Base-by-base conservation (phyloP, 2,329 filamentous ascomycete species). In the Scedosporium dehoogii region DNA sequence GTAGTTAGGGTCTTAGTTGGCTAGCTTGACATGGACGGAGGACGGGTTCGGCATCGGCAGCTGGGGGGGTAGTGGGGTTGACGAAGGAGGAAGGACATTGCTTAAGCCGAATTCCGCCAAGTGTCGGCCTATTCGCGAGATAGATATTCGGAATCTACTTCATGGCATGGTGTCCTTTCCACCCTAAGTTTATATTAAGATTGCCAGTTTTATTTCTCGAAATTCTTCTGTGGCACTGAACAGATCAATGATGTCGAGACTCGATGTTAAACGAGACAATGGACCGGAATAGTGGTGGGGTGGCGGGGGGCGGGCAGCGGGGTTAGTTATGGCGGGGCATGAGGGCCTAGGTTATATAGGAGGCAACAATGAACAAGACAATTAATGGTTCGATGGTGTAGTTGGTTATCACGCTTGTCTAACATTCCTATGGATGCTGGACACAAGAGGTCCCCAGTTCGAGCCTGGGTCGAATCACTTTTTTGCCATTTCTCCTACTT, bases 321-420 rank as follows among this genome's bases (percentile, higher is more conserved):
- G 33, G 10, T 38, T 38, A 14, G 33, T 38, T 14, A 12, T 4
- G 10, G 33, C 14, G 33, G 33, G 33, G 33, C 10, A 12, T 0
- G 10, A 38, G 33, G 2, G 10, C 2, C 16, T 18, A 23, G 9
- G 51, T 23, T 27, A 55, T 55, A 55, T 55, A 55, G 51, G 9
- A 14, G 2, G 3, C 27, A 27, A 33, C 21, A 16, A n/a, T 14
- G 21, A 3, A 41, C 1, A 9, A 10, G 14, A 18, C 16, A 14
- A 6, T 3, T 42, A 60, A 42, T 33, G 59, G 59, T 61, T 61
- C 59, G 59, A 51, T 61, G 59, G 59, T 61, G 59, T 61, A 61
- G 59, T 61, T 61, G 59, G 59, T 61, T 61, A 61, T 61, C 59
- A 61, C 59, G 59, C 59, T 61, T 61, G 59, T 61, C 59, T 61